Conservation (phyloP, 306 rosid species). For the Heteromeles arbutifolia region DNA sequence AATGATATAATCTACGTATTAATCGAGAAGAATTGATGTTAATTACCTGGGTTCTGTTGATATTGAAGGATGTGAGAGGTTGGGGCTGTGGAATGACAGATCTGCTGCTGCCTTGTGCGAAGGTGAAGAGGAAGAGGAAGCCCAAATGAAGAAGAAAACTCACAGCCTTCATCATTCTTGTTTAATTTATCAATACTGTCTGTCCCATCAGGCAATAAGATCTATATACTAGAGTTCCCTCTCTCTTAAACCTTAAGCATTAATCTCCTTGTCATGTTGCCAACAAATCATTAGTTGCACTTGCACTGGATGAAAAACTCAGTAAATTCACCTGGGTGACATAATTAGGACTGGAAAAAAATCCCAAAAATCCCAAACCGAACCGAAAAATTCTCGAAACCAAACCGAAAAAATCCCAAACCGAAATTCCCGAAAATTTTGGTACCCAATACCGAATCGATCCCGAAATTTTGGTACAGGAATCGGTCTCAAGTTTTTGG, state of each 20-base stretch:
- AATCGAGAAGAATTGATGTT: neutral
- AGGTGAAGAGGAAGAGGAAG: constrained; percentile 11
- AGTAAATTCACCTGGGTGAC: neutral
- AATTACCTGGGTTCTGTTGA: constrained; percentile 24
- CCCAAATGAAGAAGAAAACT: constrained; percentile 18
- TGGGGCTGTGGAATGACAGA: constrained; percentile 26
- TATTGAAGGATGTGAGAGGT: constrained; percentile 27
- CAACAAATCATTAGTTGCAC: neutral
- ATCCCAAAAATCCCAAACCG: no score
- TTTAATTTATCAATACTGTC: neutral
- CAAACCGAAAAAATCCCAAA: no score
- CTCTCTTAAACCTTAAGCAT: neutral
- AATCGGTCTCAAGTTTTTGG: no score
- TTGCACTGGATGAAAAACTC: neutral
- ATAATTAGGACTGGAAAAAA: no score
- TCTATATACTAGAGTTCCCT: neutral
- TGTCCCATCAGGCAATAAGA: neutral
- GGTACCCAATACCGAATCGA: no score
- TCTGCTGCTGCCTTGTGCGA: constrained; percentile 17
- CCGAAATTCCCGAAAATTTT: no score
- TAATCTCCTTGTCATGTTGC: neutral
- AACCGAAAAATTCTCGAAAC: no score
- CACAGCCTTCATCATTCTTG: constrained; percentile 6
- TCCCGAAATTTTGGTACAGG: no score
- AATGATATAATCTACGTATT: neutral